Evolutionary conservation across 202 grass and related monocot genomes (phyloP).

Genomic region (Musa balbisiana): DNA sequence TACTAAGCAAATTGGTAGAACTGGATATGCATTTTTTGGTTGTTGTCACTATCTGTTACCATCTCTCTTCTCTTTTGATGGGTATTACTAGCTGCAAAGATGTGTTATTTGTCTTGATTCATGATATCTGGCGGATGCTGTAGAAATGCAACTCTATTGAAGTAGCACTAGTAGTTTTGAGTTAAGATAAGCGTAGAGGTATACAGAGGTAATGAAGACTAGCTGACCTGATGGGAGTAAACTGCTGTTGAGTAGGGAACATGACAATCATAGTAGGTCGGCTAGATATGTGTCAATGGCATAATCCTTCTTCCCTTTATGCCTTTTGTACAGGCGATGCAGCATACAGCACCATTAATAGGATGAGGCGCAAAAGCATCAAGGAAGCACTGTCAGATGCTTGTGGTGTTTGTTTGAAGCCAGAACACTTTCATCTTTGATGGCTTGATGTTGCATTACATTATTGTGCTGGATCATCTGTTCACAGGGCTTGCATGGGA

Average conservation of each 20-base stretch:
- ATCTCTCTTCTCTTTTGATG: not conserved
- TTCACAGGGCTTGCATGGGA: too few relatives aligned
- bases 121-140: not conserved
- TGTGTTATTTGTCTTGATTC: not conserved
- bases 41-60: not conserved
- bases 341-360: constrained; percentile 3
- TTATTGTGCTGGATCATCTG: too few relatives aligned
- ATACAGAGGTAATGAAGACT: not conserved
- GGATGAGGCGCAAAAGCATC: not conserved
- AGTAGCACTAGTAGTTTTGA: not conserved
- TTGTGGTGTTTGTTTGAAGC: not conserved
- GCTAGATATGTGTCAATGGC: constrained; percentile 30
- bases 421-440: too few relatives aligned
- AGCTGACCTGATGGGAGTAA: not conserved
- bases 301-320: constrained; percentile 32
- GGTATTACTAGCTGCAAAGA: not conserved
- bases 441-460: too few relatives aligned
- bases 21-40: not conserved
- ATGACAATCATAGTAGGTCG: constrained; percentile 23
- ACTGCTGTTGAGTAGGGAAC: constrained; percentile 10
- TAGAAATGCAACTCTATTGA: not conserved
- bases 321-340: constrained; percentile 36
- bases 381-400: not conserved
- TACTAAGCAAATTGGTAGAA: not conserved
- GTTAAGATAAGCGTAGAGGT: constrained; percentile 4